Percentiles rank a stretch among this genome's conserved stretches.
Conservation (phyloP, 768 basidiomycete genomes). For the Boletus pseudopeckii region DNA sequence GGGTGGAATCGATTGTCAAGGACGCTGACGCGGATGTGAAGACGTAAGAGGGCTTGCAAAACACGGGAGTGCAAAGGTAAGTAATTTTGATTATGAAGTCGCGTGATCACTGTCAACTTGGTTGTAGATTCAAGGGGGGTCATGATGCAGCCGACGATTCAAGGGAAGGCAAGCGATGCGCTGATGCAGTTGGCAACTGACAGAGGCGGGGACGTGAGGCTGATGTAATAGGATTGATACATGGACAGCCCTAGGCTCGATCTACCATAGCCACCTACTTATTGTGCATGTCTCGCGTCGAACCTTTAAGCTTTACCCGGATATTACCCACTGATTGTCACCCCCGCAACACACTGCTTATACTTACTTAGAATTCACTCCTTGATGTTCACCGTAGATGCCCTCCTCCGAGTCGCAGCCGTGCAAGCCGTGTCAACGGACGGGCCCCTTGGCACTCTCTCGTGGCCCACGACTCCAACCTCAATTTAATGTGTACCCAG, state of each 20-base stretch:
- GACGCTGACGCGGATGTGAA: not conserved
- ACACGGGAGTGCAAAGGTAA: not conserved
- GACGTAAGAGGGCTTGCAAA: not conserved
- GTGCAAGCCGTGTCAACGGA: not conserved
- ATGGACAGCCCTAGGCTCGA: not conserved
- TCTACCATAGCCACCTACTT: not conserved
- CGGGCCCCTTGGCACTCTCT: not conserved
- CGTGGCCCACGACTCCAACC: not conserved
- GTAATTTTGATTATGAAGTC: not conserved
- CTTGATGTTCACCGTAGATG: not conserved
- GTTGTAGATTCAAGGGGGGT: not conserved
- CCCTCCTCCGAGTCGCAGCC: not conserved
- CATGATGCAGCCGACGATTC: not conserved
- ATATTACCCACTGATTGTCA: not conserved
- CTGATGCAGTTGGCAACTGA: not conserved
- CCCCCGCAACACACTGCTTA: conserved; percentile 1
- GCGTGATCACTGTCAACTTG: not conserved
- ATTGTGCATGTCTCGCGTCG: not conserved
- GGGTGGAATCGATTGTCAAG: conserved; percentile 1
- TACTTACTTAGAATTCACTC: not conserved
- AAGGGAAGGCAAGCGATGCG: not conserved
- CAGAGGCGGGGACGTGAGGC: not conserved
- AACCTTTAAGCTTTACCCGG: not conserved
- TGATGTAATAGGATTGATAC: not conserved
- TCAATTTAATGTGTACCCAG: not conserved